Percentiles rank a stretch among this genome's conserved stretches.
Evolutionary conservation across 139 green algal species (phyloP).

Genomic region (Edaphochlamys debaryana): DNA sequence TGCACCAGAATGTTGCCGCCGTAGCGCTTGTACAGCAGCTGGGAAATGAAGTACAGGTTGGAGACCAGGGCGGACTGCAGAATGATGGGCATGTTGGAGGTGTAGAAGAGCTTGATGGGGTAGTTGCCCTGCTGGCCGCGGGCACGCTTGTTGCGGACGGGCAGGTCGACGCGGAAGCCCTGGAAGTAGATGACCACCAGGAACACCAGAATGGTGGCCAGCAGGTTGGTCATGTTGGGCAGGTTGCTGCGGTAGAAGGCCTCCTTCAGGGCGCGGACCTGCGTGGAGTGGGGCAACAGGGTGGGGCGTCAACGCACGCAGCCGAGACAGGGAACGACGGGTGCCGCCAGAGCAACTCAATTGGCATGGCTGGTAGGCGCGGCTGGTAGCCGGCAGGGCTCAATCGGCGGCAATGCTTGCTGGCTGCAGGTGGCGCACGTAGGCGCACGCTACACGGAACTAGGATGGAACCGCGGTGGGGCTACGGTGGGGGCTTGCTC

Average conservation of each 20-base stretch:
- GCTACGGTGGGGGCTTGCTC: too few relatives aligned
- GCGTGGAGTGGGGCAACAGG: neutral
- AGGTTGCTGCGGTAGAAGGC: constrained; percentile 98
- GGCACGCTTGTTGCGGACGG: constrained; percentile 92
- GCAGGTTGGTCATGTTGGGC: constrained; percentile 97
- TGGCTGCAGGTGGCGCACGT: too few relatives aligned
- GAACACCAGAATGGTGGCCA: constrained; percentile 97
- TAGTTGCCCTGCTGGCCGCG: constrained; percentile 90
- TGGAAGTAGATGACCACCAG: constrained; percentile 92
- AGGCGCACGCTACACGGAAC: too few relatives aligned
- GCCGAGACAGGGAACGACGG: neutral
- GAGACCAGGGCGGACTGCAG: constrained; percentile 98
- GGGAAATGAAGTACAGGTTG: constrained; percentile 99
- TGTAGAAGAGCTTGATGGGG: constrained; percentile 99
- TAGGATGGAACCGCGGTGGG: too few relatives aligned
- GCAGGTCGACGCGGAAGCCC: constrained; percentile 98
- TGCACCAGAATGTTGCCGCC: constrained; percentile 93
- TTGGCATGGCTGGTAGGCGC: too few relatives aligned
- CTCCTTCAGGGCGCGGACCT: constrained; percentile 89
- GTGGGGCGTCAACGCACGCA: neutral
- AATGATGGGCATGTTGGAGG: constrained; percentile 99
- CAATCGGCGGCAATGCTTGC: too few relatives aligned
- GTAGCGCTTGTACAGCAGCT: constrained; percentile 98
- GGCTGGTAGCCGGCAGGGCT: too few relatives aligned
- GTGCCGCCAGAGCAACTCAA: too few relatives aligned